phyloP scores from a whole-genome alignment of 2,329 filamentous ascomycete species.

The Ascochyta koolunga region DNA sequence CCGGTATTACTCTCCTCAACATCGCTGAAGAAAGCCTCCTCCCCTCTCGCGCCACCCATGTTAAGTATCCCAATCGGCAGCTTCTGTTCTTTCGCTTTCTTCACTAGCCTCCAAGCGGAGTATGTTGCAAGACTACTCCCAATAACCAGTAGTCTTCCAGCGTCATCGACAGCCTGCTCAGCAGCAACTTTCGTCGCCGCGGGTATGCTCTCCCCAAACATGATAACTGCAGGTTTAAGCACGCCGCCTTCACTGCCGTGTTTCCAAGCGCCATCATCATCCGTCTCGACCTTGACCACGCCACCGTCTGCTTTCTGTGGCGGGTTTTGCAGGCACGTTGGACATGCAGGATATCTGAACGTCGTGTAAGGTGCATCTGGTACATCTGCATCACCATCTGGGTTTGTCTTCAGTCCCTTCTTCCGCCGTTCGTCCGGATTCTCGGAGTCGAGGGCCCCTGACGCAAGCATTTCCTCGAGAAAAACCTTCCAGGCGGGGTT shows the following conservation, averaged over 20 bases:
- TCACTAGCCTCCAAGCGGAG: slow-evolving; percentile 89
- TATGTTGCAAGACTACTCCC: slow-evolving; percentile 94
- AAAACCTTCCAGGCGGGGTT: slow-evolving; percentile 89
- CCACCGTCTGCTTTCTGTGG: slow-evolving; percentile 62
- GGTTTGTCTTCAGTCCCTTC: slow-evolving; percentile 80
- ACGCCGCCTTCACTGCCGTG: slow-evolving; percentile 66
- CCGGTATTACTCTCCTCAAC: slow-evolving; percentile 55
- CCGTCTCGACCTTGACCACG: slow-evolving; percentile 65
- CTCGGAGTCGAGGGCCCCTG: slow-evolving; percentile 78
- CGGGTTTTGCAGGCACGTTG: slow-evolving; percentile 74
- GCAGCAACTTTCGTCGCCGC: slow-evolving; percentile 72
- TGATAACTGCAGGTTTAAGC: slow-evolving; percentile 89
- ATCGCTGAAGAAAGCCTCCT: slow-evolving; percentile 71
- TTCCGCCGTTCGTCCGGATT: slow-evolving; percentile 71
- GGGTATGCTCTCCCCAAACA: slow-evolving; percentile 93
- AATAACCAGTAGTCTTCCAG: slow-evolving; percentile 74
- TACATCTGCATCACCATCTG: slow-evolving; percentile 92
- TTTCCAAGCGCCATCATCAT: slow-evolving; percentile 79
- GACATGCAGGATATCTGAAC: slow-evolving; percentile 90
- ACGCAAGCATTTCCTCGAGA: slow-evolving; percentile 71
- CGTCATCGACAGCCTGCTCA: slow-evolving; percentile 78
- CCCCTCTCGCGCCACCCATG: slow-evolving; percentile 80
- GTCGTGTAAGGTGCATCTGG: slow-evolving; percentile 85
- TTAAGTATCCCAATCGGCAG: slow-evolving; percentile 91
- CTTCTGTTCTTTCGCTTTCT: slow-evolving; percentile 77